phyloP scores from a whole-genome alignment of 495 filamentous ascomycete species.

The Wilcoxina mikolae region DNA sequence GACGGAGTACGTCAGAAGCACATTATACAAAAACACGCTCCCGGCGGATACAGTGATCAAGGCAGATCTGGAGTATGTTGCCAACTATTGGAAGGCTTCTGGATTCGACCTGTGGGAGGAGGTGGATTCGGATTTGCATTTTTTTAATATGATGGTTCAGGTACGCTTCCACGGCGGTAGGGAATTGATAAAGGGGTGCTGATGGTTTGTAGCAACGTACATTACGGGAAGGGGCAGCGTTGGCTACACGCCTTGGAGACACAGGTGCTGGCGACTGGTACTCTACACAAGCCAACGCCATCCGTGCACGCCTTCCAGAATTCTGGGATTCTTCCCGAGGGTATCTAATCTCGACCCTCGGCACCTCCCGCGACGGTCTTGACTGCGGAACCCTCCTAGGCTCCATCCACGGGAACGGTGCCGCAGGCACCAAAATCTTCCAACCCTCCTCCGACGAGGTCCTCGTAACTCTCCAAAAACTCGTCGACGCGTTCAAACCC shows the following conservation, averaged over 20 bases:
- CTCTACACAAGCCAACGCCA: constrained; percentile 40
- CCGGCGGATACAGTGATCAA: constrained; percentile 45
- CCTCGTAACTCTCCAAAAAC: constrained; percentile 48
- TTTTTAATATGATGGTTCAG: constrained; percentile 41
- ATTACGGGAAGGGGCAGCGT: constrained; percentile 47
- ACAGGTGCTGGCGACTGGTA: constrained; percentile 33
- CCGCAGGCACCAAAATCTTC: constrained; percentile 45
- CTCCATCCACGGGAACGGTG: constrained; percentile 48
- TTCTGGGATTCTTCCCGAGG: constrained; percentile 47
- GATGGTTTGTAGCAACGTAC: too few relatives aligned
- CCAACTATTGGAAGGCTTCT: constrained; percentile 46
- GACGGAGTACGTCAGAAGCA: constrained; percentile 25
- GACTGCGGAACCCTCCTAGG: constrained; percentile 50
- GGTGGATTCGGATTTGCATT: constrained; percentile 41
- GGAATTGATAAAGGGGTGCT: too few relatives aligned
- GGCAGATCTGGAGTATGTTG: constrained; percentile 55
- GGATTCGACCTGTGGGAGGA: constrained; percentile 65
- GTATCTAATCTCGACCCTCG: constrained; percentile 44
- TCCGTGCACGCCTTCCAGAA: constrained; percentile 43
- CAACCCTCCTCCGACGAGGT: constrained; percentile 50
- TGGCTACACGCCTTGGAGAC: constrained; percentile 36
- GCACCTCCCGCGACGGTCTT: constrained; percentile 39
- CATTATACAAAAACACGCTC: constrained; percentile 31
- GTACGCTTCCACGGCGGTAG: too few relatives aligned
- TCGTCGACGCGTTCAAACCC: constrained; percentile 46